Conservation (phyloP, 1,284 basidiomycete species). For the Cutaneotrichosporon dermatis region DNA sequence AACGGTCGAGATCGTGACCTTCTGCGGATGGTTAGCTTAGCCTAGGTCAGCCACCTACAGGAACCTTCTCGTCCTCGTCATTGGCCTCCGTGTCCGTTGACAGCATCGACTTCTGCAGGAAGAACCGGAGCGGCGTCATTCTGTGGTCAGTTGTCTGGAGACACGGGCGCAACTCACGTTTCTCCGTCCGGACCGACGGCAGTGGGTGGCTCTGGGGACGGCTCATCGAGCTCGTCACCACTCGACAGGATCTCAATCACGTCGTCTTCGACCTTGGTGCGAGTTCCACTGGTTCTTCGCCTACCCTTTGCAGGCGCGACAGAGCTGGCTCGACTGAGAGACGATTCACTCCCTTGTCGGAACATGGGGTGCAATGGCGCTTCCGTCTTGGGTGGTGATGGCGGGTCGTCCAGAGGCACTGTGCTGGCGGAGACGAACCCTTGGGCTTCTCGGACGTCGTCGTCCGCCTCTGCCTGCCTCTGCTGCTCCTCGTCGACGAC, state of each 20-base stretch:
- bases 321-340: slow-evolving; percentile 15
- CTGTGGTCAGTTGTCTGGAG: slow-evolving; percentile 41
- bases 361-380: slow-evolving; percentile 35
- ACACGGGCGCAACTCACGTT: slow-evolving; percentile 7
- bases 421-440: slow-evolving; percentile 31
- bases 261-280: slow-evolving; percentile 21
- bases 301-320: neutral
- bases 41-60: slow-evolving; percentile 1
- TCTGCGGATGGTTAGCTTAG: slow-evolving; percentile 49
- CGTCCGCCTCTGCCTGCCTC: slow-evolving; percentile 19
- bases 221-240: slow-evolving; percentile 32
- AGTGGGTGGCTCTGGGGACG: neutral
- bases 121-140: slow-evolving; percentile 66
- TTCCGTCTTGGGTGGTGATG: slow-evolving; percentile 1
- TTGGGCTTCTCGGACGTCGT: slow-evolving; percentile 11
- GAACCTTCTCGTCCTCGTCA: slow-evolving; percentile 51
- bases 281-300: neutral
- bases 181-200: slow-evolving; percentile 1
- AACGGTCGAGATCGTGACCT: slow-evolving; percentile 81
- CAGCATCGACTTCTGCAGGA: slow-evolving; percentile 78
- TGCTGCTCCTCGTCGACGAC: slow-evolving; percentile 39
- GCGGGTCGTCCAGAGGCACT: slow-evolving; percentile 16
- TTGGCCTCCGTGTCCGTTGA: slow-evolving; percentile 71
- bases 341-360: slow-evolving; percentile 2
- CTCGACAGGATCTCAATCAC: slow-evolving; percentile 35